These are phyloP conservation scores for Cryphonectria nitschkei DNA, from an alignment of 2,329 filamentous ascomycete species.

Conservation along the genomic window DNA sequence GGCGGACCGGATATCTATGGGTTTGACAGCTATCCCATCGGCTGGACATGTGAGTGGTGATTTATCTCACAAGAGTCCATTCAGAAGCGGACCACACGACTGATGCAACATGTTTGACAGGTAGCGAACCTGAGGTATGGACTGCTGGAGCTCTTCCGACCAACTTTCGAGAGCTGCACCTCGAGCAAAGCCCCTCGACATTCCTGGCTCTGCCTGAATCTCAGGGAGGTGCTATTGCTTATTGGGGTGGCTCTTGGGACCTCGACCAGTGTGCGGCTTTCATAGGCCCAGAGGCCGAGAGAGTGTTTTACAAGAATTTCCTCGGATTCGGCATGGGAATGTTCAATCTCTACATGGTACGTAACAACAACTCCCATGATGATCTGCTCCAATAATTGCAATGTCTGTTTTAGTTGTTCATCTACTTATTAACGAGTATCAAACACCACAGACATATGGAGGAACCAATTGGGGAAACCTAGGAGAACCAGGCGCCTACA, in stretches of 20 bases:
- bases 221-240: conserved; percentile 71
- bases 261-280: conserved; percentile 69
- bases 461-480: conserved; percentile 86
- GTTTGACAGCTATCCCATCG: conserved; percentile 66
- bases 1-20: conserved; percentile 67
- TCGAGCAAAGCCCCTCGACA: conserved; percentile 64
- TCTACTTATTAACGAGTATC: background rate
- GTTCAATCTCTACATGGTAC: conserved; percentile 76
- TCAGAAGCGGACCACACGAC: conserved; percentile 39
- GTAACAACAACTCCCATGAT: conserved; percentile 12
- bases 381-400: background rate
- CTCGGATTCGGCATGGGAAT: conserved; percentile 68
- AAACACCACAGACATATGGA: conserved; percentile 59
- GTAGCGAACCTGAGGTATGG: conserved; percentile 57
- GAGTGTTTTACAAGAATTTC: conserved; percentile 80
- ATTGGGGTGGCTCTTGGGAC: conserved; percentile 70
- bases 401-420: background rate
- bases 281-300: conserved; percentile 72
- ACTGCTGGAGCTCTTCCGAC: conserved; percentile 59
- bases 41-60: conserved; percentile 53
- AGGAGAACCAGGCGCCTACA: conserved; percentile 69
- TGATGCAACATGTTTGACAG: conserved; percentile 5
- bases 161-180: conserved; percentile 56
- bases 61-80: too few relatives aligned
- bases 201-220: conserved; percentile 66